Evolutionary conservation across 345 rosid genomes (phyloP), one percentile per base, ranked within the genome.

Genomic region (Rubroshorea leprosula): DNA sequence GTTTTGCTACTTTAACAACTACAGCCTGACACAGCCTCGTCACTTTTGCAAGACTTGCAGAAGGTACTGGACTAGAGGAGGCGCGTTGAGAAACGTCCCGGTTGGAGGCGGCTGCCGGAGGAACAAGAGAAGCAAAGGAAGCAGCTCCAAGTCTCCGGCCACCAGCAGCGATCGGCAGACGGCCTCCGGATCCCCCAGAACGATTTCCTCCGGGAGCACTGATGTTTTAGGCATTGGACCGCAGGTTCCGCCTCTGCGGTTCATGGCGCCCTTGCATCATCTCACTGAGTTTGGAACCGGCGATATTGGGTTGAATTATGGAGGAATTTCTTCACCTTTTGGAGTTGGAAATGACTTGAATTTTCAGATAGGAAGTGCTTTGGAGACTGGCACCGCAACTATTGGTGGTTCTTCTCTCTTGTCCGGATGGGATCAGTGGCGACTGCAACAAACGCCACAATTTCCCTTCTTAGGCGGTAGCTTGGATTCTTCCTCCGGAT

Each of bases 31-130:
- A 5, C 99, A 92, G 86, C 99, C 99, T 51, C 85, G 99, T 15
- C 99, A 92, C 88, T 92, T 89, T 60, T 92, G 99, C 80, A 92
- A 89, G 43, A 84, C 97, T 20, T 92, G 99, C 67, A 72, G 97
- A 57, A 74, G 99, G 77, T 92, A 92, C 85, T 92, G 99, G 99
- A 92, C 99, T 8, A 74, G 89, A 72, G 97, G 97, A 0, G 97
- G 97, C 21, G 89, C 98, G 41, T 74, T 92, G 15, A 77, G 97
- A 15, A 92, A 66, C 51, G 97, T 92, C 54, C 98, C 98, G 0
- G 95, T 92, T 0, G 98, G 98, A 0, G 98, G 98, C 13, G 98
- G 98, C 1, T 89, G 85, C 68, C 31, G 97, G 69, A 80, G 98
- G 74, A 89, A 92, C 82, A 81, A 88, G 68, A 78, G 93, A 60